Evolutionary conservation across 257 asterid genomes (phyloP).

Genomic region (Datura wrightii): DNA sequence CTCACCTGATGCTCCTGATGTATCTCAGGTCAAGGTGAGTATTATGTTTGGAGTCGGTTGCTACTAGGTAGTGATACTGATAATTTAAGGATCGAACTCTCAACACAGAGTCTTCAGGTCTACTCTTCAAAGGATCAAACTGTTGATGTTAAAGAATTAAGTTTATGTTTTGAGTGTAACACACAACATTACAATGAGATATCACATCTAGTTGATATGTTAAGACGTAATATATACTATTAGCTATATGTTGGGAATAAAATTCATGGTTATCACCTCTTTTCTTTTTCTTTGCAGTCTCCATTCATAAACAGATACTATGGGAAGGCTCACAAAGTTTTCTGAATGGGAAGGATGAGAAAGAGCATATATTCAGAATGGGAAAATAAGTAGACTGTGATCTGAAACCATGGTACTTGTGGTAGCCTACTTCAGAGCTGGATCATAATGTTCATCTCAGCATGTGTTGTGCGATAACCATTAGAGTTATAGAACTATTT

Average conservation of each 20-base stretch:
- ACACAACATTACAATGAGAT: not conserved
- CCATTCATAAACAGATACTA: constrained; percentile 89
- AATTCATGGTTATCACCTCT: not conserved
- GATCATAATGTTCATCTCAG: constrained; percentile 22
- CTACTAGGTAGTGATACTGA: not conserved
- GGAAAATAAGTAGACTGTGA: not conserved
- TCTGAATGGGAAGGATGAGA: constrained; percentile 38
- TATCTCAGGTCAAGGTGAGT: constrained; percentile 78
- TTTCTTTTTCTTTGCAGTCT: constrained; percentile 58
- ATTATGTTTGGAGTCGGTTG: not conserved
- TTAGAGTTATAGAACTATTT: not conserved
- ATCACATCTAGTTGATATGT: not conserved
- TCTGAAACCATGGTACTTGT: constrained; percentile 7
- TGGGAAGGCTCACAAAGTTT: constrained; percentile 76
- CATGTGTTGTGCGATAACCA: not conserved
- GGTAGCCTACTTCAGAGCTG: constrained; percentile 17
- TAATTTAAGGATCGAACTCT: not conserved
- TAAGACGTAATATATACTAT: not conserved
- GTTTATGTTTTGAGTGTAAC: not conserved
- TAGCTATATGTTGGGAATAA: not conserved
- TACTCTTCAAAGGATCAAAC: not conserved
- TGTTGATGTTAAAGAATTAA: not conserved
- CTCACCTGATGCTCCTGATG: constrained; percentile 76
- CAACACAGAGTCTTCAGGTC: not conserved
- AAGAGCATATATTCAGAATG: not conserved